A percentile compares a stretch with the other conserved stretches of the same genome.
Evolutionary conservation across 2,329 filamentous ascomycete genomes (phyloP).

Genomic region (Neurospora sp.): DNA sequence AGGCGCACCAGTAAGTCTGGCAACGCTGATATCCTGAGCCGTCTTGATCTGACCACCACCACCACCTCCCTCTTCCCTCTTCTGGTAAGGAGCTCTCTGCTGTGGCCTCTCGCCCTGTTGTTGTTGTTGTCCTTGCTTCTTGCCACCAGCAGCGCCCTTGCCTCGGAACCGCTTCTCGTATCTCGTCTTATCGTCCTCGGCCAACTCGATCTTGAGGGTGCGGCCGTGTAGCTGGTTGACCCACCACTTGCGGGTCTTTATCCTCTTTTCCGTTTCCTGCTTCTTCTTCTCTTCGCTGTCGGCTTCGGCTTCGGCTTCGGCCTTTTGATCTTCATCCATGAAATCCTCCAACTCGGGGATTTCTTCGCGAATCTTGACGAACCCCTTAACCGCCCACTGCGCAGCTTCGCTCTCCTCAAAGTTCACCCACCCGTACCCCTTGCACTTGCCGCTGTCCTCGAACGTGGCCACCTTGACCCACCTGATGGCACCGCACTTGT

Average conservation of each 20-base stretch:
- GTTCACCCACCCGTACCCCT: slow-evolving; percentile 91
- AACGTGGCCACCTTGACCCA: slow-evolving; percentile 89
- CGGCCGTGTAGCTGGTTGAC: slow-evolving; percentile 76
- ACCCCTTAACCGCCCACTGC: slow-evolving; percentile 69
- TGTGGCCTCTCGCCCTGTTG: slow-evolving; percentile 7
- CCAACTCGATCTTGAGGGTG: slow-evolving; percentile 78
- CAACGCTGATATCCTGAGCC: slow-evolving; percentile 37
- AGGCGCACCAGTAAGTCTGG: slow-evolving; percentile 67
- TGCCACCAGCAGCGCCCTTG: slow-evolving; percentile 47
- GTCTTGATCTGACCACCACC: slow-evolving; percentile 7
- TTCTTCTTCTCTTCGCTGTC: slow-evolving; percentile 20
- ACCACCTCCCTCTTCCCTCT: slow-evolving; percentile 15
- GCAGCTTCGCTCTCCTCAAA: slow-evolving; percentile 73
- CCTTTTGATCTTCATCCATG: slow-evolving; percentile 35
- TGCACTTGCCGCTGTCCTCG: slow-evolving; percentile 94
- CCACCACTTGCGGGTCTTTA: slow-evolving; percentile 64
- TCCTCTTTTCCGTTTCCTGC: slow-evolving; percentile 32
- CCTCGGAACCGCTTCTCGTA: slow-evolving; percentile 86
- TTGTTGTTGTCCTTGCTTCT: slow-evolving; percentile 12
- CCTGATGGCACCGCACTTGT: slow-evolving; percentile 71
- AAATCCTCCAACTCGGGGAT: slow-evolving; percentile 54
- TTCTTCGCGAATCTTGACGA: slow-evolving; percentile 58
- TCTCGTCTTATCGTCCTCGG: slow-evolving; percentile 77
- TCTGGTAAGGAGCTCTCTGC: slow-evolving; percentile 7
- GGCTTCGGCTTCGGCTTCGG: slow-evolving; percentile 26